These are phyloP conservation scores for Fusarium keratoplasticum DNA, from an alignment of 2,329 filamentous ascomycete species.

Conservation along the genomic window DNA sequence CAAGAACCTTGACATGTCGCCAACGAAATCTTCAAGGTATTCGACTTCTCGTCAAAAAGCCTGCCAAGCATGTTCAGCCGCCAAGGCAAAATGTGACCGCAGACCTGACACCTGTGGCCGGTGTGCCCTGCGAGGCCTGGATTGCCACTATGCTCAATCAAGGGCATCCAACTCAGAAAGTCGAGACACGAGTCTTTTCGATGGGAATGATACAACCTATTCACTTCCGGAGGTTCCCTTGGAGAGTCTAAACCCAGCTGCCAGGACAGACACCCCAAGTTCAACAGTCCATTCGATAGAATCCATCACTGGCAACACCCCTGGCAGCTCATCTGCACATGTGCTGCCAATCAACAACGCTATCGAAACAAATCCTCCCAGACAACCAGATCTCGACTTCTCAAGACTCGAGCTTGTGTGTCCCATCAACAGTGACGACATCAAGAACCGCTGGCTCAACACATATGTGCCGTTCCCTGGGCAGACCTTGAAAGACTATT, in stretches of 20 bases:
- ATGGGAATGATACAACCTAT: neutral
- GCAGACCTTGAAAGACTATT: slow-evolving; percentile 57
- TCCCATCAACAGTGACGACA: slow-evolving; percentile 59
- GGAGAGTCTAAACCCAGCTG: neutral
- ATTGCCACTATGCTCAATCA: slow-evolving; percentile 45
- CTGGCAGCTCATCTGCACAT: neutral
- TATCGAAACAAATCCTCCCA: neutral
- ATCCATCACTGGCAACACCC: neutral
- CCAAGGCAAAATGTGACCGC: slow-evolving; percentile 57
- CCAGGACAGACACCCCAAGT: neutral
- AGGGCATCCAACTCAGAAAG: neutral
- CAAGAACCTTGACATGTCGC: slow-evolving; percentile 1
- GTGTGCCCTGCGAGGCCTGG: slow-evolving; percentile 45
- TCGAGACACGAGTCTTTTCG: neutral
- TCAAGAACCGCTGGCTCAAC: slow-evolving; percentile 62
- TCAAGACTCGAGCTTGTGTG: slow-evolving; percentile 53
- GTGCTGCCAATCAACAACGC: neutral
- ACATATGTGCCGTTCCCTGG: slow-evolving; percentile 58
- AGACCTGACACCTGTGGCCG: slow-evolving; percentile 47
- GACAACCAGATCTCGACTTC: slow-evolving; percentile 44
- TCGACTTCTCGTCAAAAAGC: slow-evolving; percentile 54
- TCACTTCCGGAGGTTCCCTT: neutral
- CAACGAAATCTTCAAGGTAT: slow-evolving; percentile 42
- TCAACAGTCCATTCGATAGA: neutral
- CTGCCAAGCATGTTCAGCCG: slow-evolving; percentile 51